A percentile compares a stretch with the other conserved stretches of the same genome.
phyloP scores from a whole-genome alignment of 768 basidiomycete species.

The Psilocybe tampanensis region DNA sequence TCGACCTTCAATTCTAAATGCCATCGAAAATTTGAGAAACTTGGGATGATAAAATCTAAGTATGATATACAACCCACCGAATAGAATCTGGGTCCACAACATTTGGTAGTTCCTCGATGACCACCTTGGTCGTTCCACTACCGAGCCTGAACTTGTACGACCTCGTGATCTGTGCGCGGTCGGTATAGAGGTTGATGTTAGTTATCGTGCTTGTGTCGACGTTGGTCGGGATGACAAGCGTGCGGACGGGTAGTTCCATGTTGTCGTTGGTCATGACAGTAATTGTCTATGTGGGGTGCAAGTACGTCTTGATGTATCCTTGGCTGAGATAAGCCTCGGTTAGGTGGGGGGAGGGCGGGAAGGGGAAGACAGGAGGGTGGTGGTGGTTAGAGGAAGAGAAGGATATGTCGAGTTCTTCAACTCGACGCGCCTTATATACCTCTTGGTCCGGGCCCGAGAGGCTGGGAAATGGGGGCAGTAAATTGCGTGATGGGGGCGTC shows the following conservation, averaged over 20 bases:
- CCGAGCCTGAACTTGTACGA: slow-evolving; percentile 30
- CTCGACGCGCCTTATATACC: background rate
- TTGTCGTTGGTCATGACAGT: background rate
- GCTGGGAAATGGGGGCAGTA: background rate
- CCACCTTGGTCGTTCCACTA: slow-evolving; percentile 33
- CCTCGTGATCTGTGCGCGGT: slow-evolving; percentile 35
- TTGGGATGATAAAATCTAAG: slow-evolving; percentile 11
- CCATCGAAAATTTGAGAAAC: slow-evolving; percentile 19
- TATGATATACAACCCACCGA: slow-evolving; percentile 22
- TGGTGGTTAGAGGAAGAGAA: background rate
- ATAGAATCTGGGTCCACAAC: slow-evolving; percentile 31
- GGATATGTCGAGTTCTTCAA: background rate
- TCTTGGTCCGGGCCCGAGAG: background rate
- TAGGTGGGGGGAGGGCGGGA: background rate
- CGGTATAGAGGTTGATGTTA: slow-evolving; percentile 35
- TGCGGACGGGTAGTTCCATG: background rate
- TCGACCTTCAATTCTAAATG: slow-evolving; percentile 44
- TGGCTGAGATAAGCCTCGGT: too few relatives aligned
- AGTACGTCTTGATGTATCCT: too few relatives aligned
- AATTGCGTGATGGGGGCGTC: too few relatives aligned
- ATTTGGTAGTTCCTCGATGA: slow-evolving; percentile 32
- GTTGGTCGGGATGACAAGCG: background rate
- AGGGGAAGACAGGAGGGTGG: background rate
- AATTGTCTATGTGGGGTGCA: background rate
- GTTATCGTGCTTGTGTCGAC: slow-evolving; percentile 30